Evolutionary conservation across 2,329 filamentous ascomycete genomes (phyloP), one percentile per base, ranked within the genome.

Genomic region (Zalaria obscura): DNA sequence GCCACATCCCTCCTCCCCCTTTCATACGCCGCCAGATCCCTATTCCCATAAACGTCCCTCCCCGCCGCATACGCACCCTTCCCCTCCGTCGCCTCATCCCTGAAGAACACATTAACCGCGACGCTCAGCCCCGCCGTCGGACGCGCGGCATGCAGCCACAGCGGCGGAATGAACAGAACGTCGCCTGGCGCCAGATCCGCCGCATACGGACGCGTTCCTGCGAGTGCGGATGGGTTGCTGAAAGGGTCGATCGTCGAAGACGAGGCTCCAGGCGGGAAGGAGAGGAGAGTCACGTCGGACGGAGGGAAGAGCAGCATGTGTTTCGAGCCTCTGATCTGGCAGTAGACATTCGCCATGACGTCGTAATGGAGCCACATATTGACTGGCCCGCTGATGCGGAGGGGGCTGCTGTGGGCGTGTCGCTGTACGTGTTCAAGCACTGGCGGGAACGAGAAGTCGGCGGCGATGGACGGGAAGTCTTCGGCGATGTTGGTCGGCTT

Each of bases 351-450:
- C 39, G 85, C 83, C 72, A 93, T 87, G 10, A 91, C 84, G 61
- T 93, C 84, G 64, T 91, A 93, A 60, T 93, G 85, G 28, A 93
- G 68, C 87, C 88, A 94, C 75, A 94, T 83, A 34, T 78, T 81
- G 7, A 89, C 82, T 2, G 75, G 75, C 1, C 84, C 84, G 3
- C 83, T 89, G 45, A 93, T 78, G 18, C 86, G 73, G 25, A 93
- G 62, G 0, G 87, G 79, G 3, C 83, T 88, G 56, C 81, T 89
- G 55, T 93, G 86, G 3, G 74, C 60, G 46, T 76, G 76, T n/a
- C 78, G 64, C 4, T 54, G 55, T 3, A 84, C 76, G 29, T 72
- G 63, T 0, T 59, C 58, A 6, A 93, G 64, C 46, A 76, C 66
- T 1, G 65, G 50, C 1, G 86, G 84, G 1, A 93, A 59, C 9